phyloP scores from a whole-genome alignment of 1,284 basidiomycete genomes.

The Tilletia setariae region DNA sequence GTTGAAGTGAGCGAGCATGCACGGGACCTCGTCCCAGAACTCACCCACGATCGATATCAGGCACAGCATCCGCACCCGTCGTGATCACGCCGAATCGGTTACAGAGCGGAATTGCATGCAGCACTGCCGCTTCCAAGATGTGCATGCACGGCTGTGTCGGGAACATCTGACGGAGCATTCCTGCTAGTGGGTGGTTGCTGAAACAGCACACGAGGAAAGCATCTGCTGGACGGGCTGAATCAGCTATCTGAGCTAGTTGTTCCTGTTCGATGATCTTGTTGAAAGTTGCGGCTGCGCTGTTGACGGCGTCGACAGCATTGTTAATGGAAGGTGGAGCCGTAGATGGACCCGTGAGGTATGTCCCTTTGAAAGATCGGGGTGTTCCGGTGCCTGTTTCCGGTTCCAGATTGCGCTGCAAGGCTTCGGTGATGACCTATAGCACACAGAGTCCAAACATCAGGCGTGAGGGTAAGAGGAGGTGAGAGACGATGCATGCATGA shows the following conservation, averaged over 20 bases:
- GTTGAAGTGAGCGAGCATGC: too few relatives aligned
- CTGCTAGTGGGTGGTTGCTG: slow-evolving; percentile 36
- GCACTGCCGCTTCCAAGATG: slow-evolving; percentile 34
- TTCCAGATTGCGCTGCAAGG: slow-evolving; percentile 11
- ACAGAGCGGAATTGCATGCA: slow-evolving; percentile 22
- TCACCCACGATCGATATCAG: slow-evolving; percentile 31
- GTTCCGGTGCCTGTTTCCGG: background rate
- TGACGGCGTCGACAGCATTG: slow-evolving; percentile 24
- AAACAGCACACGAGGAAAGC: slow-evolving; percentile 41
- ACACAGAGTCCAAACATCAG: background rate
- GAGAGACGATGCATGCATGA: background rate
- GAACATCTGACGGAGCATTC: slow-evolving; percentile 25
- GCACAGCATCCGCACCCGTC: slow-evolving; percentile 29
- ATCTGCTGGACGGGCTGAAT: slow-evolving; percentile 14
- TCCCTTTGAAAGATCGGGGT: background rate
- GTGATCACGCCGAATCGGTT: slow-evolving; percentile 37
- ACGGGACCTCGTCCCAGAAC: too few relatives aligned
- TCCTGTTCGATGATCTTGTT: background rate
- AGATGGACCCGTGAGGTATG: slow-evolving; percentile 30
- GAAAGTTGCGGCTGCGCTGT: slow-evolving; percentile 31
- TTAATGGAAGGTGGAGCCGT: slow-evolving; percentile 30
- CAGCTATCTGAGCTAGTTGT: background rate
- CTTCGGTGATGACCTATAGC: slow-evolving; percentile 19
- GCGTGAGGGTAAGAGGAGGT: background rate
- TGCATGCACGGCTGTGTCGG: slow-evolving; percentile 28